A percentile compares a stretch with the other conserved stretches of the same genome.
Evolutionary conservation across 2,329 filamentous ascomycete genomes (phyloP).

Genomic region (Epichloe brachyelytri): DNA sequence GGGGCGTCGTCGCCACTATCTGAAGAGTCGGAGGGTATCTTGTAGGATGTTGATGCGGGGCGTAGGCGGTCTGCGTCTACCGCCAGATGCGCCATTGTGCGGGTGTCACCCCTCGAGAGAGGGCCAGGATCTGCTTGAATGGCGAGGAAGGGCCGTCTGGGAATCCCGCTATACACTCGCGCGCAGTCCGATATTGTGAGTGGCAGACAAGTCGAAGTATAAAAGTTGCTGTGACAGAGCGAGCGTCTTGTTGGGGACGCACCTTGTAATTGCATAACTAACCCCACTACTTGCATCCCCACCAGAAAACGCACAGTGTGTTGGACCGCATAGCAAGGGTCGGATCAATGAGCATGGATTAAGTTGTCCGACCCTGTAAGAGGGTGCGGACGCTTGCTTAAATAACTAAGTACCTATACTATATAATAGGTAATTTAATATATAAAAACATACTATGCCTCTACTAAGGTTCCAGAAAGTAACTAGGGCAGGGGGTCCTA

Average conservation of each 20-base stretch:
- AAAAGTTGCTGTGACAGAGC: background rate
- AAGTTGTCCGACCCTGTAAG: too few relatives aligned
- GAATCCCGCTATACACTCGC: background rate
- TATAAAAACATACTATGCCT: too few relatives aligned
- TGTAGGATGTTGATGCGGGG: slow-evolving; percentile 7
- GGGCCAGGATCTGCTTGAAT: background rate
- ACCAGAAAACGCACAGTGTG: background rate
- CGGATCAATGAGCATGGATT: too few relatives aligned
- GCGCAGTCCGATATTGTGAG: background rate
- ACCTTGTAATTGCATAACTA: slow-evolving; percentile 11
- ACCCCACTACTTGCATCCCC: slow-evolving; percentile 10
- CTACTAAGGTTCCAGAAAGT: too few relatives aligned
- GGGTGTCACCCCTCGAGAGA: background rate
- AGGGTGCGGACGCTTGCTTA: too few relatives aligned
- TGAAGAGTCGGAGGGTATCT: slow-evolving; percentile 9
- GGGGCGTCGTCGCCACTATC: slow-evolving; percentile 47
- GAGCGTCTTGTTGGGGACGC: too few relatives aligned
- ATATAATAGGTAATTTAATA: too few relatives aligned
- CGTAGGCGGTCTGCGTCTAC: slow-evolving; percentile 2
- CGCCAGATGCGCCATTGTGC: slow-evolving; percentile 5
- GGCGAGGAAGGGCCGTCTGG: background rate
- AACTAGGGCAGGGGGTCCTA: too few relatives aligned
- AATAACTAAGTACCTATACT: too few relatives aligned
- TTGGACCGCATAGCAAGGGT: too few relatives aligned
- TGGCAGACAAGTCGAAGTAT: background rate